Base-by-base conservation (phyloP, 768 basidiomycete genomes). In the Hysterangium stoloniferum region DNA sequence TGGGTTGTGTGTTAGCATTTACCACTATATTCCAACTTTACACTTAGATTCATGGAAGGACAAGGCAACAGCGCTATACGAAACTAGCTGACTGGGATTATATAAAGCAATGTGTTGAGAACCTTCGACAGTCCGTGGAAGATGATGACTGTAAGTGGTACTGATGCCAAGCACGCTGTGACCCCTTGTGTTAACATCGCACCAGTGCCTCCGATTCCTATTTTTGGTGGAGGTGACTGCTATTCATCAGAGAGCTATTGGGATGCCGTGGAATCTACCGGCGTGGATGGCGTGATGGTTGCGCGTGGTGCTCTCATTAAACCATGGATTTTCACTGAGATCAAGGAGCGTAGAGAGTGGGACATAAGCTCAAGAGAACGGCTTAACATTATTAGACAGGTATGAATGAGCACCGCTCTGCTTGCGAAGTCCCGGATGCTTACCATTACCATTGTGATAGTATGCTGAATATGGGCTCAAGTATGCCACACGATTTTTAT, bases 171-270 rank as follows among this genome's bases (percentile, higher is more conserved):
- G 44, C 33, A 33, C 24, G n/a, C 27, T 4, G 46, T 24, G 51
- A 36, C 25, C n/a, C 35, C 22, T 43, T 5, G 40, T n/a, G 3
- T n/a, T 22, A n/a, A n/a, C n/a, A n/a, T n/a, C n/a, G n/a, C n/a
- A n/a, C n/a, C 56, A 88, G 86, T 94, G 12, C 74, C 82, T 0
- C 77, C 86, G 0, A 74, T 97, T n/a, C 94, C 94, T 0, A 93
- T 99, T 38, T 95, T 97, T 56, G 96, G 96, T 6, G 92, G 92
- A 24, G 96, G 96, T 0, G 96, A 99, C 62, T 88, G 86, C 56
- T 99, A 87, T 70, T 94, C 92, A 2, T 80, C 87, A 4, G 72
- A 85, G 52, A 84, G 79, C 52, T 94, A 94, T 64, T 87, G 86
- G 79, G 66, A 77, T 13, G 78, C 78, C 38, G 75, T 93, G 27